Evolutionary conservation across 768 basidiomycete genomes (phyloP), one percentile per base, ranked within the genome.

Genomic region (Tremella yokohamensis): DNA sequence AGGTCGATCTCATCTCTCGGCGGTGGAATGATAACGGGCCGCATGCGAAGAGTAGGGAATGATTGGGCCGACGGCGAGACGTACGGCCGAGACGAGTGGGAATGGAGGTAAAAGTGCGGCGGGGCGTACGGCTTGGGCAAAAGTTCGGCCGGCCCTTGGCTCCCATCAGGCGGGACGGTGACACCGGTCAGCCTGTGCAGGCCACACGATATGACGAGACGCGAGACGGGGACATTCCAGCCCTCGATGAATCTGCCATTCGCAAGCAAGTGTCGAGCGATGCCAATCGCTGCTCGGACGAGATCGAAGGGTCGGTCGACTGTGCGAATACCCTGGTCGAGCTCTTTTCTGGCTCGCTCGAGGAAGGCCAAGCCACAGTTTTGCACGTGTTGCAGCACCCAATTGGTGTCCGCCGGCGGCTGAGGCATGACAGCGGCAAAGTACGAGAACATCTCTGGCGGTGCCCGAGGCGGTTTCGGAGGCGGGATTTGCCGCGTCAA

Each of bases 161-260:
- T 24, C 7, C 52, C 51, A 15, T 61, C 52, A 3, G 63, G 66
- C 13, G 52, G 53, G 16, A 65, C 50, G 24, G 64, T 61, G 16
- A 56, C 57, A 2, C 62, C 63, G 11, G 66, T 64, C 22, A 71
- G 62, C 18, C 72, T 58, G 56, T 75, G 74, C n/a, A 75, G 53
- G 15, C 74, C 74, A 52, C 74, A 75, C 1, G 62, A 63, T 6
- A 71, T 62, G 34, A 65, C 50, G 8, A 75, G 39, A 19, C 74
- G 57, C 18, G 62, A 50, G 12, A 69, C 66, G 1, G 68, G 68
- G 11, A 73, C 56, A 47, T 65, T 70, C 68, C 68, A 73, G 1
- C 72, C 74, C 54, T 75, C 71, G 49, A 72, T 66, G 57, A 71
- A 69, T 34, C 70, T 63, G 11, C 74, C 74, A 15, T 63, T 49